Conservation (phyloP, 176 grass and related monocot species). For the Tillandsia fasciculata region DNA sequence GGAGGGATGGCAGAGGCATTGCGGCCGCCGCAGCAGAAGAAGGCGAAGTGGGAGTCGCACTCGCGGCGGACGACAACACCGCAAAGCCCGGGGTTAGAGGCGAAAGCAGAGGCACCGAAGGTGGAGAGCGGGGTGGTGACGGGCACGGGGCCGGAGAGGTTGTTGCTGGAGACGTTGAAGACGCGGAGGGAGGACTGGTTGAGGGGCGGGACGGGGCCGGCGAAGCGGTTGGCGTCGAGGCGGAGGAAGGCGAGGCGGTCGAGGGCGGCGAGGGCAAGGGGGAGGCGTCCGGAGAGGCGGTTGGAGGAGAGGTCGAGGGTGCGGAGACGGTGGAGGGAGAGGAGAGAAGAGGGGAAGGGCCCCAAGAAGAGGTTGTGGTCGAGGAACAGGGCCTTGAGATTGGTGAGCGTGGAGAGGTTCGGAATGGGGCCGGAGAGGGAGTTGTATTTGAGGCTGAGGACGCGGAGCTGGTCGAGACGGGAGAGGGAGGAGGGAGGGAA, state of each 20-base stretch:
- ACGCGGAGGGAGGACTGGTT: constrained; percentile 67
- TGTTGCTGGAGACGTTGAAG: constrained; percentile 69
- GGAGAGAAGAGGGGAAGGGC: constrained; percentile 49
- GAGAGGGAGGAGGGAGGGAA: constrained; percentile 40
- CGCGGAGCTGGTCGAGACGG: constrained; percentile 43
- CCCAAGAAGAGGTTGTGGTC: constrained; percentile 70
- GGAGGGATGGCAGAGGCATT: constrained; percentile 23
- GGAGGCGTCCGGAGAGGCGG: constrained; percentile 52
- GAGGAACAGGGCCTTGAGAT: constrained; percentile 86
- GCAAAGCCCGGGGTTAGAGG: constrained; percentile 56
- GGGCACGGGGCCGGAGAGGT: constrained; percentile 79
- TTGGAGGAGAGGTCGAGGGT: constrained; percentile 75
- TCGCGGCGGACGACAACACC: constrained; percentile 60
- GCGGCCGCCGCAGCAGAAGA: constrained; percentile 40
- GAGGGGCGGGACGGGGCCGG: constrained; percentile 56
- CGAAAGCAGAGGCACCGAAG: constrained; percentile 38
- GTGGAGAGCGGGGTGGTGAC: constrained; percentile 39
- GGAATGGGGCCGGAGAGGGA: constrained; percentile 58
- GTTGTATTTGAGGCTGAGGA: constrained; percentile 90
- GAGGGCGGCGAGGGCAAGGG: constrained; percentile 37
- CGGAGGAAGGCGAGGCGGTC: constrained; percentile 43
- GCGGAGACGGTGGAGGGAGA: constrained; percentile 55
- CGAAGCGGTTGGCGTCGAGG: constrained; percentile 72
- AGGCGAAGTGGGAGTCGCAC: constrained; percentile 55
- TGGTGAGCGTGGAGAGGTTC: constrained; percentile 56